Conservation (phyloP, 2,329 filamentous ascomycete species). For the Lachnellula arida region DNA sequence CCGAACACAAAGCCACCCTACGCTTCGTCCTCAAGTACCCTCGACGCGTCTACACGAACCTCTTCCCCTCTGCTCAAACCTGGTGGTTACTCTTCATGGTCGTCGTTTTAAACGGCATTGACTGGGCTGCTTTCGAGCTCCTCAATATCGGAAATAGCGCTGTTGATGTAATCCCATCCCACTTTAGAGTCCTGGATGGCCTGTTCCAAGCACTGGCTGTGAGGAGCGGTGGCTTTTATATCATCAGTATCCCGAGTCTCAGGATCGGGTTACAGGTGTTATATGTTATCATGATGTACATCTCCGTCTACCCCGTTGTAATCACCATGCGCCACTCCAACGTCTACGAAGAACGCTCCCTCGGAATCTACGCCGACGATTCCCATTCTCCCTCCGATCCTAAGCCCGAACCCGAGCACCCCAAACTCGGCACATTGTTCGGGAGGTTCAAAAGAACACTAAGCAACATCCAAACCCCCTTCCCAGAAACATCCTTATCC, state of each 20-base stretch:
- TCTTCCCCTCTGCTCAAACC: conserved; percentile 60
- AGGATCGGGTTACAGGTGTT: conserved; percentile 54
- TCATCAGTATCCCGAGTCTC: conserved; percentile 54
- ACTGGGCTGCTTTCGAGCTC: conserved; percentile 63
- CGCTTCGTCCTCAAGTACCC: conserved; percentile 52
- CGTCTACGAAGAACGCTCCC: conserved; percentile 64
- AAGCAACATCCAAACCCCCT: background rate
- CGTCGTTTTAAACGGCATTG: conserved; percentile 54
- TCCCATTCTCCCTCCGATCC: background rate
- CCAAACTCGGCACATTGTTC: conserved; percentile 6
- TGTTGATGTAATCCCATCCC: conserved; percentile 46
- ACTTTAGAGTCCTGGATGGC: conserved; percentile 56
- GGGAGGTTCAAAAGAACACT: conserved; percentile 10
- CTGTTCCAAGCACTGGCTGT: conserved; percentile 63
- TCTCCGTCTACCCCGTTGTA: conserved; percentile 57
- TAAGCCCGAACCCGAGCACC: background rate
- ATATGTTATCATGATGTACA: conserved; percentile 63
- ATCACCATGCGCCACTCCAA: conserved; percentile 65
- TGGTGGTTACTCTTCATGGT: conserved; percentile 63
- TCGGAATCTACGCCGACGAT: conserved; percentile 50
- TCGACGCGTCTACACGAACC: conserved; percentile 55
- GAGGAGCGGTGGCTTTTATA: conserved; percentile 61
- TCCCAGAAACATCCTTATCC: background rate
- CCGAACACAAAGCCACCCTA: conserved; percentile 45
- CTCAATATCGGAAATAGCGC: conserved; percentile 58